Evolutionary conservation across 2,329 filamentous ascomycete genomes (phyloP).

Genomic region (Exophiala sp.): DNA sequence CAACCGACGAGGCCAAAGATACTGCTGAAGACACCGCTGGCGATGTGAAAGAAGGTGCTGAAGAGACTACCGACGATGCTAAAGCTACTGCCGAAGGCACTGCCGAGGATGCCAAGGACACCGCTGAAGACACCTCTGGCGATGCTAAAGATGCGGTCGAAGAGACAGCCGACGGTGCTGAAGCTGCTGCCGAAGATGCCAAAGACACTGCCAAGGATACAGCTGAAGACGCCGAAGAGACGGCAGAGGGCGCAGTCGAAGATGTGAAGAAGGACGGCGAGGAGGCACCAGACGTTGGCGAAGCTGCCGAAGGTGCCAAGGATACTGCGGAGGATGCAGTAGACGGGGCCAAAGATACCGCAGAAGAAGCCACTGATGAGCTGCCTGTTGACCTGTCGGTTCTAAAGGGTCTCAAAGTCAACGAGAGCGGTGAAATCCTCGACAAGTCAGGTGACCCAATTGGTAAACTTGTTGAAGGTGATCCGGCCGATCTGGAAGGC

Average conservation of each 20-base stretch:
- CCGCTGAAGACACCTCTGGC: conserved; percentile 30
- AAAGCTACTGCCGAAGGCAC: conserved; percentile 19
- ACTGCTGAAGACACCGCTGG: conserved; percentile 28
- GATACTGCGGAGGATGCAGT: conserved; percentile 29
- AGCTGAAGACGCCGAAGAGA: conserved; percentile 25
- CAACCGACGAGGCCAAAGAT: conserved; percentile 38
- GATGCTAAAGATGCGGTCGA: conserved; percentile 37
- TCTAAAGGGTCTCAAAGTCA: conserved; percentile 38
- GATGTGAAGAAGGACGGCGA: conserved; percentile 25
- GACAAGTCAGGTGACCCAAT: conserved; percentile 35
- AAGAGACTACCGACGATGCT: conserved; percentile 17
- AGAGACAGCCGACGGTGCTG: conserved; percentile 33
- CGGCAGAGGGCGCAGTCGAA: conserved; percentile 23
- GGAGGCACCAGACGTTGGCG: conserved; percentile 17
- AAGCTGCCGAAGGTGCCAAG: conserved; percentile 31
- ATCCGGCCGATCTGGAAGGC: conserved; percentile 39
- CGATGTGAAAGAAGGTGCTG: conserved; percentile 26
- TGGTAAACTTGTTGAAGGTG: conserved; percentile 39
- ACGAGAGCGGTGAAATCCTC: conserved; percentile 36
- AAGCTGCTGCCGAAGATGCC: conserved; percentile 29
- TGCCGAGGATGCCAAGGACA: conserved; percentile 27
- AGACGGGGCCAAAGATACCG: conserved; percentile 33
- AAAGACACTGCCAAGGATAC: conserved; percentile 32
- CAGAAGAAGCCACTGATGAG: conserved; percentile 16
- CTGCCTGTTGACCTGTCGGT: conserved; percentile 33